These are phyloP conservation scores for Scenedesmus sp. DNA, from an alignment of 163 green algal species.

Conservation along the genomic window DNA sequence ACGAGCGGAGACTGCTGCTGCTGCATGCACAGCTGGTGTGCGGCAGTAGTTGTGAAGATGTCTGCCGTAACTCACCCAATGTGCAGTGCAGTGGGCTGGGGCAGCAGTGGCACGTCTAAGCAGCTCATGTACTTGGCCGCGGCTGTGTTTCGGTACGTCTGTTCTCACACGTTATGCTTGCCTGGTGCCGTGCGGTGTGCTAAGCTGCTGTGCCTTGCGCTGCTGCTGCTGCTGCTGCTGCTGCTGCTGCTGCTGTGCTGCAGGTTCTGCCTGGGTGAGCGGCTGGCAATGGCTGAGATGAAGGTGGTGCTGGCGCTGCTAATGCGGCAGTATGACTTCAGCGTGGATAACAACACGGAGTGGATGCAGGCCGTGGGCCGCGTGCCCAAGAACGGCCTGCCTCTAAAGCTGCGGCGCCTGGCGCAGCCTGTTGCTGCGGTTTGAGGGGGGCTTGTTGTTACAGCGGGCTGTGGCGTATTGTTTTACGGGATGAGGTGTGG, in stretches of 20 bases:
- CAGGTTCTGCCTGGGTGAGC: constrained; percentile 45
- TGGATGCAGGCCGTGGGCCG: constrained; percentile 37
- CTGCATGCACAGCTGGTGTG: too few relatives aligned
- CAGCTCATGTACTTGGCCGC: neutral
- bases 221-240: neutral
- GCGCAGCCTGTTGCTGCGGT: neutral
- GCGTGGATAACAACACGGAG: constrained; percentile 44
- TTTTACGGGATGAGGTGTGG: neutral
- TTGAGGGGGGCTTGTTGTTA: neutral
- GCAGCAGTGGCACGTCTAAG: too few relatives aligned
- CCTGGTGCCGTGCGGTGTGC: too few relatives aligned
- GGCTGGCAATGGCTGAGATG: constrained; percentile 47
- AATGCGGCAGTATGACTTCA: constrained; percentile 2
- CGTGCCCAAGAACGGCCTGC: constrained; percentile 42
- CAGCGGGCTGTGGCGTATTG: neutral
- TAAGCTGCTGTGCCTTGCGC: neutral
- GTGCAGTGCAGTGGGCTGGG: too few relatives aligned
- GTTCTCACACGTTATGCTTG: neutral
- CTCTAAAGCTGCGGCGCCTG: constrained; percentile 10
- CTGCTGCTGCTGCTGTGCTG: neutral
- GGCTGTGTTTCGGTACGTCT: neutral
- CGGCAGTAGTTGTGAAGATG: too few relatives aligned
- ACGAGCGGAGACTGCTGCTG: neutral
- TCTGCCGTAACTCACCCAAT: too few relatives aligned
- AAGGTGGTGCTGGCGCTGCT: constrained; percentile 38